Evolutionary conservation across 2,329 filamentous ascomycete genomes (phyloP), one percentile per base, ranked within the genome.

Genomic region (Fusarium subglutinans): DNA sequence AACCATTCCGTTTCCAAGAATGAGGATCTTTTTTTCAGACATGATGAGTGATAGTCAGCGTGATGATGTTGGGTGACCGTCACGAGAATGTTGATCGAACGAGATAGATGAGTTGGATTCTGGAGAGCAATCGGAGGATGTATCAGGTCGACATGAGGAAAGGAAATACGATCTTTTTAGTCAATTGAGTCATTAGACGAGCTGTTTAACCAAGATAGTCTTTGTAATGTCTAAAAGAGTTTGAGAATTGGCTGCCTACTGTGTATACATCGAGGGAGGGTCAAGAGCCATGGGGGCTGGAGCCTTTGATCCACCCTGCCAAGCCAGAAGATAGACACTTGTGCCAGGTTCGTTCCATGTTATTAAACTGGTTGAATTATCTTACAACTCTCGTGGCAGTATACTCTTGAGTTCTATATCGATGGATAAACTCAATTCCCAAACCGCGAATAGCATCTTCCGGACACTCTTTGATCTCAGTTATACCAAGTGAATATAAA

Each of bases 391-490:
- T 9, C n/a, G 20, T 48, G 6, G 12, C 10, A 6, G 17, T 9
- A 13, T 18, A 18, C 14, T 50, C 22, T 50, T 3, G 12, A 35
- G 22, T 4, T 51, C 17, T 35, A 1, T 14, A 20, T 6, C 14
- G 17, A 20, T 35, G 22, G 6, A n/a, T 13, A 33, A n/a, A 9
- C 11, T 33, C 11, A 4, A 18, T 33, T 33, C 22, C 5, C 3
- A n/a, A 50, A 2, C 15, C 8, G 28, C 15, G 4, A 20, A 15
- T 15, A 35, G 22, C 17, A 35, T n/a, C 48, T 24, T 35, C 30
- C 0, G 17, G n/a, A 8, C 9, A 35, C 30, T 26, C 2, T 4
- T 3, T 20, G 6, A 53, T 20, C 5, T 15, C 2, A 53, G 4
- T 3, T 20, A 24, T 20, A 2, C 12, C 12, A 15, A 13, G 17